These are phyloP conservation scores for Linum tenue DNA, from an alignment of 345 rosid genomes.

Conservation along the genomic window DNA sequence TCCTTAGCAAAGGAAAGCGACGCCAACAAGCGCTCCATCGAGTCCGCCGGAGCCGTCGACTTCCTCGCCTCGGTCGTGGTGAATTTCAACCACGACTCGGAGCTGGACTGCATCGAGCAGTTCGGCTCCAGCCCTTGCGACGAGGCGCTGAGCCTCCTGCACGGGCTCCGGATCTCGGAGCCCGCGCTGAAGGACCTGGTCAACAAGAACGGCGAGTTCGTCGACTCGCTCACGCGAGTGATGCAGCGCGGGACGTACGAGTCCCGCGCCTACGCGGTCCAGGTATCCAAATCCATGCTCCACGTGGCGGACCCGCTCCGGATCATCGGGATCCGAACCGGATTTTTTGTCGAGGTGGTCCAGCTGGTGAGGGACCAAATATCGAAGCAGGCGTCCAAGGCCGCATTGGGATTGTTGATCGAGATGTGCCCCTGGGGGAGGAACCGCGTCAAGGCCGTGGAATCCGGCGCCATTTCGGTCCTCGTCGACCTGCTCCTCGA, in stretches of 20 bases:
- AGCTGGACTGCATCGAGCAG: constrained; percentile 7
- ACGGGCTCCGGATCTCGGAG: constrained; percentile 55
- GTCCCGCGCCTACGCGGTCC: constrained; percentile 43
- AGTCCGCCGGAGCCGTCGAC: constrained; percentile 59
- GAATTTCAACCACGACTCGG: constrained; percentile 1
- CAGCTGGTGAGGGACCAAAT: constrained; percentile 42
- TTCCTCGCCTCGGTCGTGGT: constrained; percentile 40
- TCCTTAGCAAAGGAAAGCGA: constrained; percentile 44
- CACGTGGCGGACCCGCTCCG: constrained; percentile 54
- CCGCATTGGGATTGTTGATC: constrained; percentile 42
- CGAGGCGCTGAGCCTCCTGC: constrained; percentile 57
- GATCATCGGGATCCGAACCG: constrained; percentile 27
- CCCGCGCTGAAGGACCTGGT: constrained; percentile 43
- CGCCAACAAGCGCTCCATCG: constrained; percentile 60
- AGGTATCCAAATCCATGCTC: constrained; percentile 32
- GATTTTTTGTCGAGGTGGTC: constrained; percentile 39
- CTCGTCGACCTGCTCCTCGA: constrained; percentile 66
- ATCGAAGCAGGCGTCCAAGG: constrained; percentile 51
- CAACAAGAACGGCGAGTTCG: constrained; percentile 34
- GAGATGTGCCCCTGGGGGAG: constrained; percentile 52
- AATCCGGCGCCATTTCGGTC: constrained; percentile 43
- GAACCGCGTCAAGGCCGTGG: constrained; percentile 57
- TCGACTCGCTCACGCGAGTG: constrained; percentile 40
- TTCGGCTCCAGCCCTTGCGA: constrained; percentile 25
- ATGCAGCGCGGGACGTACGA: constrained; percentile 39